Base-by-base conservation (phyloP, 192 early-diverging fungal species). In the Coemansia sp. region DNA sequence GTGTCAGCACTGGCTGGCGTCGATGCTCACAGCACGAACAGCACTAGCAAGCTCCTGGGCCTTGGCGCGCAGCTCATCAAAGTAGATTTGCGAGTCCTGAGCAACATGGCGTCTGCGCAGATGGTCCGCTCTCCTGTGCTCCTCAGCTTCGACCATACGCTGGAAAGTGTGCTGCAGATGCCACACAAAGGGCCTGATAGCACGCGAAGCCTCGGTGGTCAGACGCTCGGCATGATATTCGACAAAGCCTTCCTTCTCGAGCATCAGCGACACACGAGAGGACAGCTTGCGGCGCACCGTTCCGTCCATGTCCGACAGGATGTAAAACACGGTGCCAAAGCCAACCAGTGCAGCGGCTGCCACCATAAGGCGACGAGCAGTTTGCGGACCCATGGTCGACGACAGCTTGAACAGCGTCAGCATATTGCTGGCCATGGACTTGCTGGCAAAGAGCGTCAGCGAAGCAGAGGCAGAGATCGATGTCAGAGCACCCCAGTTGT, bases 251-350 rank as follows among this genome's bases (percentile, higher is more conserved):
- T 55, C 76, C 62, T 48, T 83, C 59, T 44, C 77, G 65, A 44
- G 72, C 65, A 59, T 71, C 86, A 88, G 64, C 77, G 65, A 57
- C 25, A 81, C 62, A 6, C 82, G 59, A n/a, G 60, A 71, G 13
- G 85, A 80, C 52, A 90, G 81, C 72, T 90, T 89, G 73, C 87
- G 86, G 31, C 87, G 83, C 60, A 92, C 81, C 0, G 85, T 87
- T 30, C 81, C 74, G 57, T 86, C 86, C 83, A 89, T 87, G 34
- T 92, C 90, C 7, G 82, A 74, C 6, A 87, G 75, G 52, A 92
- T 68, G 60, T 89, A 92, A 23, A 85, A 67, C 28, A 85, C 53
- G 0, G 84, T 69, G 48, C 89, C 87, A 47, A 86, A 56, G 14
- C 82, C 76, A 23, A 79, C 50, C 22, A 79, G 61, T 44, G 50